Base-by-base conservation (phyloP, 441 rosid species). In the Erodium chrysanthum region DNA sequence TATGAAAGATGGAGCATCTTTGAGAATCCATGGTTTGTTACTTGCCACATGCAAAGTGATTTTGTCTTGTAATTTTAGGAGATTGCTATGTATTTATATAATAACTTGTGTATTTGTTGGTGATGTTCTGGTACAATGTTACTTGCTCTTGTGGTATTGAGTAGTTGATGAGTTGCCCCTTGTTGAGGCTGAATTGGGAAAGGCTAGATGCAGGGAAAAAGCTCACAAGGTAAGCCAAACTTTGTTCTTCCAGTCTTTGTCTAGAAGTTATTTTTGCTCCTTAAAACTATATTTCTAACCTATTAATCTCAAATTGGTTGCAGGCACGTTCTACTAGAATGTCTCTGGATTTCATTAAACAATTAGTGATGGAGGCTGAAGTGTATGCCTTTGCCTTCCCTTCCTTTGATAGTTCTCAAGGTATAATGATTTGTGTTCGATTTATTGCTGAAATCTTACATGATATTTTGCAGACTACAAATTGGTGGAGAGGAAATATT, bases 131-230 rank as follows among this genome's bases (percentile, higher is more conserved):
- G 29, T 58, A 58, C 68, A 54, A 67, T 65, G 18, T 62, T 52
- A 71, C 22, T 66, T 56, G 4, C 29, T 56, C 70, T 52, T 73
- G 25, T 64, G 50, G 48, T 64, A 22, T 65, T 73, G 68, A 68
- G 67, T 83, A 94, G 97, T 89, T 71, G 86, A 88, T 73, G 85
- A 82, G 64, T 74, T 91, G 73, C 81, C 96, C 69, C 77, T 79
- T 64, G 81, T 89, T 73, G 90, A 86, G 79, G 76, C 77, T 79
- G 98, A 91, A 84, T 74, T 91, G 84, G 85, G 82, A 79, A 91
- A 89, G 84, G 96, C 97, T 69, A 72, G 76, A 73, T 94, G 97
- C 80, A 80, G 96, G 72, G 86, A 71, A 65, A 89, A 85, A 74
- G 97, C 92, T 67, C 70, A 60, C 73, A 86, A 81, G 88, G 98